A percentile compares a stretch with the other conserved stretches of the same genome.
These are phyloP conservation scores for Pterocarpus santalinus DNA, from an alignment of 306 rosid species.

Conservation along the genomic window DNA sequence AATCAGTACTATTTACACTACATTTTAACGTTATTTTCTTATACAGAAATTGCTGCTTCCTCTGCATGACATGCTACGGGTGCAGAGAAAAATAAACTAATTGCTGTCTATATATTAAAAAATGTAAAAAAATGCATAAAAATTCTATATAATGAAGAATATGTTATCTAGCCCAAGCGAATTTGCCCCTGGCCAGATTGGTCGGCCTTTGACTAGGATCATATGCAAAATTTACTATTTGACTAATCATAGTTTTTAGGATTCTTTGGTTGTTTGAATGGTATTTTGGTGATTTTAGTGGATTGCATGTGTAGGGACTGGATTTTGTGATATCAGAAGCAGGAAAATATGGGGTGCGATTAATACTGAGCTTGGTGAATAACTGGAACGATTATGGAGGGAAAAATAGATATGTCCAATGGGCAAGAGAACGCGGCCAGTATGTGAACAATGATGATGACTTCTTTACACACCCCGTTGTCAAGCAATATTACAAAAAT, in stretches of 20 bases:
- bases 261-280: neutral
- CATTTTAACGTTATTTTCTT: too few species aligned
- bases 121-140: too few species aligned
- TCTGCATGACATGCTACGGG: too few species aligned
- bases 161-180: too few species aligned
- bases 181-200: too few species aligned
- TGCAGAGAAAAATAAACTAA: too few species aligned
- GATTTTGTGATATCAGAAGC: slow-evolving; percentile 52
- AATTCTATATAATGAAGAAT: too few species aligned
- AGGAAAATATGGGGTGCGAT: slow-evolving; percentile 31
- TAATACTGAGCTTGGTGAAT: slow-evolving; percentile 46
- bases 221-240: neutral
- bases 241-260: neutral
- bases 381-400: slow-evolving; percentile 48
- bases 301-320: slow-evolving; percentile 27
- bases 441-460: slow-evolving; percentile 38
- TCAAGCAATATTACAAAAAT: slow-evolving; percentile 45
- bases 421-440: slow-evolving; percentile 48
- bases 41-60: too few species aligned
- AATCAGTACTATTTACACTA: neutral
- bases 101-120: too few species aligned
- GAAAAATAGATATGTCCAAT: slow-evolving; percentile 42
- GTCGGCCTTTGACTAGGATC: neutral
- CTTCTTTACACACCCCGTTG: slow-evolving; percentile 40
- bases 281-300: neutral